Conservation (phyloP, 2,329 filamentous ascomycete genomes). For the Fusarium devonianum region DNA sequence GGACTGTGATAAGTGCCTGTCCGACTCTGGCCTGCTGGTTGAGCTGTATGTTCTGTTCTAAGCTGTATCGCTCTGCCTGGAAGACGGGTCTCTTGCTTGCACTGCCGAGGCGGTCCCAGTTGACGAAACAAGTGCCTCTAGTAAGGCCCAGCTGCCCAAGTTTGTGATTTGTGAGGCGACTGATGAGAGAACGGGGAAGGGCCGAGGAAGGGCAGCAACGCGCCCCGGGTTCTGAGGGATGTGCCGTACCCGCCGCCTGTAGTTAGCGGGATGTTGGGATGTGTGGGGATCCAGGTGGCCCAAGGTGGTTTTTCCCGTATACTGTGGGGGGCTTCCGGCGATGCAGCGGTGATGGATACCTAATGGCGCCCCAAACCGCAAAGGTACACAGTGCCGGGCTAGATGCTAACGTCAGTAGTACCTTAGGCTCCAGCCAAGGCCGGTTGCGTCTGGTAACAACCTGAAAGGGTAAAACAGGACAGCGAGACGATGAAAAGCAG, state of each 20-base stretch:
- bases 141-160: slow-evolving; percentile 15
- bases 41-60: slow-evolving; percentile 18
- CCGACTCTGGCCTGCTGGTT: background rate
- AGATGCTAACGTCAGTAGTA: slow-evolving; percentile 9
- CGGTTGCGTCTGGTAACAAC: no score
- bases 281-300: slow-evolving; percentile 24
- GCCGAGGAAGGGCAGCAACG: slow-evolving; percentile 35
- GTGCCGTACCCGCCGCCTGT: slow-evolving; percentile 20
- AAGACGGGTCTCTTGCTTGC: no score
- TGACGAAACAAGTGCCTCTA: slow-evolving; percentile 8
- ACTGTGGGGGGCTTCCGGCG: slow-evolving; percentile 21
- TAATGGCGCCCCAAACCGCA: slow-evolving; percentile 18
- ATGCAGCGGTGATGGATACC: slow-evolving; percentile 19
- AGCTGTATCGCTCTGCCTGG: slow-evolving; percentile 1
- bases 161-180: slow-evolving; percentile 22
- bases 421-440: slow-evolving; percentile 1
- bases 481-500: no score
- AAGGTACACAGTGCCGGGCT: slow-evolving; percentile 26
- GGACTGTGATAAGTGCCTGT: background rate
- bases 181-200: slow-evolving; percentile 31
- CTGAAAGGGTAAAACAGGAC: no score
- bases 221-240: slow-evolving; percentile 15
- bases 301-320: slow-evolving; percentile 23
- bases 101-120: no score
- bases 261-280: slow-evolving; percentile 25